Evolutionary conservation across 2,329 filamentous ascomycete species (phyloP), one percentile per base, ranked within the genome.

Genomic region (Ceratocystis alfenasii): DNA sequence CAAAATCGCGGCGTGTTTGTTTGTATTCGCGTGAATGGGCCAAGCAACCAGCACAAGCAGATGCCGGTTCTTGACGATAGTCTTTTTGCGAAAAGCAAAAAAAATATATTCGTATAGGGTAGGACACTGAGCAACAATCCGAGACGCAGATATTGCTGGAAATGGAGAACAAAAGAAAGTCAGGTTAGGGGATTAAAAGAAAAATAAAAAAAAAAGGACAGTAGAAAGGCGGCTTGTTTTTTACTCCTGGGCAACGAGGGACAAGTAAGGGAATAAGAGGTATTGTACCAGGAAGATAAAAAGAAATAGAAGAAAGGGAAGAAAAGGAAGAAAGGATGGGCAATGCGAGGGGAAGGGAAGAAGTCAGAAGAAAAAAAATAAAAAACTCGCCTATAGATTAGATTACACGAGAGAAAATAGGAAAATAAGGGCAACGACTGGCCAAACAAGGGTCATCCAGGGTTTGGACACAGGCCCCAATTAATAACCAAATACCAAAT

Each of bases 371-470:
- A 12, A 10, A 20, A 48, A 50, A 53, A 53, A 53, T 28, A 53
- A 17, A 0, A 53, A 53, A 53, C 48, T 53, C n/a, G 48, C 48
- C 48, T 53, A 25, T 62, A 50, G 45, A 59, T 65, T 63, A 66
- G 57, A 62, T 60, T 66, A 48, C 61, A 30, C 33, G 61, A 68
- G 66, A 41, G 65, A 68, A 66, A 63, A 62, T 67, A 50, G 68
- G 66, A 45, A 64, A 67, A 66, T 59, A 60, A 67, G 30, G 46
- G 59, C 65, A 62, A 63, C 67, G 50, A 62, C 64, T 68, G 59
- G 66, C 50, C 55, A 46, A 44, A 41, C 53, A 62, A 64, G 65
- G 63, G 48, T 63, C 63, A 62, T 63, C 57, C 17, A 65, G 59
- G 57, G 12, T 20, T 41, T 59, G 28, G 36, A 64, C 61, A 30